Percentiles rank a stretch among this genome's conserved stretches.
Evolutionary conservation across 1,139 yeast genomes (phyloP).

Genomic region (Lizanozyma gosingica): DNA sequence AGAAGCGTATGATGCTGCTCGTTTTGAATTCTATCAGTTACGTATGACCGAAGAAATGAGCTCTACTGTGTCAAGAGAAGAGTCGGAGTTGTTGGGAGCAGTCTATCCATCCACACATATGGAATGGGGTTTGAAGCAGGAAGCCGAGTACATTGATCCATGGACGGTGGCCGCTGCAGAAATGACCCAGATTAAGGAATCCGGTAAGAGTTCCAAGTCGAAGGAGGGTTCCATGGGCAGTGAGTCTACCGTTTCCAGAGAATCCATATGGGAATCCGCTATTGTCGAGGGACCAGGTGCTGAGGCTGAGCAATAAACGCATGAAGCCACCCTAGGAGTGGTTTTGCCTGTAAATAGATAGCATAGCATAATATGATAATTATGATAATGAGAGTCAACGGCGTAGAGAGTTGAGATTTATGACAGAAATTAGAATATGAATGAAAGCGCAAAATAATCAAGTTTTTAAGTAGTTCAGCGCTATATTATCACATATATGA

Average conservation of each 20-base stretch:
- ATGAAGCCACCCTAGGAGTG: no score
- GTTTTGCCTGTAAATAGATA: conserved; percentile 1
- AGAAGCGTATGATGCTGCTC: conserved; percentile 77
- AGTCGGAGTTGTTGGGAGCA: conserved; percentile 79
- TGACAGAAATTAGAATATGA: no score
- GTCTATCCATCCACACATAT: conserved; percentile 53
- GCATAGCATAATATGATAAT: background rate
- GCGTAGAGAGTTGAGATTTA: no score
- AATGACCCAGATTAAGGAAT: conserved; percentile 32
- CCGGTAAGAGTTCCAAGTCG: background rate
- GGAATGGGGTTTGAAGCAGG: conserved; percentile 61
- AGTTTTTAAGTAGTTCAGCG: no score
- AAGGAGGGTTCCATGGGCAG: conserved; percentile 14
- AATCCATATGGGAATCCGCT: conserved; percentile 23
- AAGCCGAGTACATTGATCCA: conserved; percentile 58
- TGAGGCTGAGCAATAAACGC: no score
- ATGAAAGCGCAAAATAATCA: no score
- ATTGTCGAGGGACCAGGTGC: conserved; percentile 2
- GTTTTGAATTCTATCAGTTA: conserved; percentile 78
- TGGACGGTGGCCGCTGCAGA: conserved; percentile 71
- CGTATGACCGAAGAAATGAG: conserved; percentile 81
- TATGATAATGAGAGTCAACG: no score
- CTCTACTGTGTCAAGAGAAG: conserved; percentile 70
- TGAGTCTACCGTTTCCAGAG: conserved; percentile 11
- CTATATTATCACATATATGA: no score